Percentiles rank a stretch among this genome's conserved stretches.
These are phyloP conservation scores for Cryptosporidium viatorum DNA, from an alignment of 169 alveolate species.

Conservation along the genomic window DNA sequence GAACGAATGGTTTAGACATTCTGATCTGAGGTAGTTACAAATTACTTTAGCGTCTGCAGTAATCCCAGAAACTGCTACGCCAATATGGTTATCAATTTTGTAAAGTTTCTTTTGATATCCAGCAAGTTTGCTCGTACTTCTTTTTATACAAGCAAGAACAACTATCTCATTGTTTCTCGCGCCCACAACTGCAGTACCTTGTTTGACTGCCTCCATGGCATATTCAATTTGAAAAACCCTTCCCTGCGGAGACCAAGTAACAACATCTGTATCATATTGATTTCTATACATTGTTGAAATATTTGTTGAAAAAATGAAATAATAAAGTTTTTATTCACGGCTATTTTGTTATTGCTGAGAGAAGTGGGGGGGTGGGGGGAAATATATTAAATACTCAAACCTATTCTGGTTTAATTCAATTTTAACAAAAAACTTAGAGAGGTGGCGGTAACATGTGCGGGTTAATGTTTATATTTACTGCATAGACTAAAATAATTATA, in stretches of 20 bases:
- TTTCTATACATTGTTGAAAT: constrained; percentile 88
- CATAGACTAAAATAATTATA: no score
- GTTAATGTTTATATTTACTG: not conserved
- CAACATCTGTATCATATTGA: constrained; percentile 93
- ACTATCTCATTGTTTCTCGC: constrained; percentile 43
- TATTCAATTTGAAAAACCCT: constrained; percentile 95
- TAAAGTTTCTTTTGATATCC: constrained; percentile 94
- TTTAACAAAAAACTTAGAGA: not conserved
- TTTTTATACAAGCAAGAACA: constrained; percentile 72
- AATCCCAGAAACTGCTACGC: constrained; percentile 97
- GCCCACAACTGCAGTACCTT: constrained; percentile 87
- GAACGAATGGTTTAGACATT: constrained; percentile 94
- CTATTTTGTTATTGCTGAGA: no score
- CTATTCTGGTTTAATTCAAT: no score
- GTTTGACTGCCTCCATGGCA: constrained; percentile 97
- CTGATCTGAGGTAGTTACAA: constrained; percentile 91
- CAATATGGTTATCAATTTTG: constrained; percentile 95
- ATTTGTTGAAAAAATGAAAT: not conserved
- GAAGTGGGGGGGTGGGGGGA: no score
- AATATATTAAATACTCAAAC: no score
- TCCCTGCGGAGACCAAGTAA: constrained; percentile 95
- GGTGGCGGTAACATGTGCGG: constrained; percentile 6
- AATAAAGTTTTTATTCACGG: not conserved
- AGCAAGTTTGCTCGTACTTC: constrained; percentile 92
- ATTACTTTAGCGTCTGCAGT: constrained; percentile 97